Conservation (phyloP, 2,329 filamentous ascomycete species). For the Penicillium sp. region DNA sequence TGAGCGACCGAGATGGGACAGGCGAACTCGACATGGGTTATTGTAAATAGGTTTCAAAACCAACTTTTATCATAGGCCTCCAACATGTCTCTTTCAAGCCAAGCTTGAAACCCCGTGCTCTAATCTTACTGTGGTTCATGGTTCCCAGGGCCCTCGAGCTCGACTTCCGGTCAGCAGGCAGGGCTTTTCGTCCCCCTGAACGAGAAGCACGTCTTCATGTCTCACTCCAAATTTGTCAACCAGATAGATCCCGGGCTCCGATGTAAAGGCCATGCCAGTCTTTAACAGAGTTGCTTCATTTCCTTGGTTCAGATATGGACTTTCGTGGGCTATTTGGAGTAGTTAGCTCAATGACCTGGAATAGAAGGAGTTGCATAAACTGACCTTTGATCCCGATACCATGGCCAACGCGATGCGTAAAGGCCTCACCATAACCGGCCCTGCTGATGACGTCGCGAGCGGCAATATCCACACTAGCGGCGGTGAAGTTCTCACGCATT, state of each 20-base stretch:
- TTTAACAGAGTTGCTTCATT: constrained; percentile 52
- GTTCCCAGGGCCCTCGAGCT: constrained; percentile 56
- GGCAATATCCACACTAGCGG: constrained; percentile 62
- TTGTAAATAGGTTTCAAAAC: no score
- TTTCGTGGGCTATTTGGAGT: constrained; percentile 53
- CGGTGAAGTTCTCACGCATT: constrained; percentile 54
- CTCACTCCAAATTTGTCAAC: constrained; percentile 61
- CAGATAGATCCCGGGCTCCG: constrained; percentile 65
- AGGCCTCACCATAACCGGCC: constrained; percentile 60
- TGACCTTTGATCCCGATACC: constrained; percentile 64
- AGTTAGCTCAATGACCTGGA: background rate
- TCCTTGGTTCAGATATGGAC: constrained; percentile 65
- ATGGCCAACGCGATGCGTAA: constrained; percentile 65
- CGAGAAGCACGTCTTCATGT: constrained; percentile 63
- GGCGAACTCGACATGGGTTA: no score
- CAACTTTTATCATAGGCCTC: no score
- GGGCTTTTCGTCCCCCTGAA: constrained; percentile 55
- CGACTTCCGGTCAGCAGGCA: constrained; percentile 57
- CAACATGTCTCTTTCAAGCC: no score
- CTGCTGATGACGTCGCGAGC: constrained; percentile 58
- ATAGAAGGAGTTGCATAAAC: background rate
- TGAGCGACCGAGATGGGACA: no score
- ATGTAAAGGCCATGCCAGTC: constrained; percentile 64
- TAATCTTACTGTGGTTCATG: constrained; percentile 21
- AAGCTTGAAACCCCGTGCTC: no score